Evolutionary conservation across 768 basidiomycete genomes (phyloP), one percentile per base, ranked within the genome.

Genomic region (Trametes villosa): DNA sequence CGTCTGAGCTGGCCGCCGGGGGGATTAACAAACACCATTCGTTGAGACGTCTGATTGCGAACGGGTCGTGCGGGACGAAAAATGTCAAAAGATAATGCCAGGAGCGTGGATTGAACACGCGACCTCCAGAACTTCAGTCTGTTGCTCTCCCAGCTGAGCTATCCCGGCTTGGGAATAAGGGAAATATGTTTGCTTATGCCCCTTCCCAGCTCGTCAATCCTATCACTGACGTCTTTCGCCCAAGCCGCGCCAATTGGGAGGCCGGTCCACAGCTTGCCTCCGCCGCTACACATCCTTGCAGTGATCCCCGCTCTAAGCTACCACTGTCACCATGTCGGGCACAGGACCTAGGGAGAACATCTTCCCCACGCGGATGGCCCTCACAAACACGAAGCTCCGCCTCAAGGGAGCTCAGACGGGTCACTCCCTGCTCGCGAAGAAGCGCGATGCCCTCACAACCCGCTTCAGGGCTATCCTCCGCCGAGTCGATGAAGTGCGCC

Each of bases 351-450:
- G 96, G 71, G 96, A 98, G 79, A 92, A 91, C 76, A 83, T 97
- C 68, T 98, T 98, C 73, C 95, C 96, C 22, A 98, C 96, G 20
- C 90, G 96, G 44, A 98, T 98, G 96, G 94, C 95, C 33, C 82
- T 98, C 44, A 95, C 94, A 57, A 92, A 94, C 75, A 98, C 93
- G 59, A 94, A 94, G 71, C 77, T 89, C 31, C 86, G 93, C 49
- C 81, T 96, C 58, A 96, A 96, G 74, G 86, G 94, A 20, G 94
- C 95, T 7, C 92, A 95, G 75, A 96, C 93, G 0, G 96, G 96
- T 0, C 96, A 98, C 74, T 95, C 94, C 0, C 79, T 98, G 22
- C 83, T 98, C 26, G 95, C 96, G 27, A 98, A 98, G 86, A 99
- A 99, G 79, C 86, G 95, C 56, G 97, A 99, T 81, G 97, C 97